phyloP scores from a whole-genome alignment of 495 filamentous ascomycete genomes.

The Pyronema omphalodes region DNA sequence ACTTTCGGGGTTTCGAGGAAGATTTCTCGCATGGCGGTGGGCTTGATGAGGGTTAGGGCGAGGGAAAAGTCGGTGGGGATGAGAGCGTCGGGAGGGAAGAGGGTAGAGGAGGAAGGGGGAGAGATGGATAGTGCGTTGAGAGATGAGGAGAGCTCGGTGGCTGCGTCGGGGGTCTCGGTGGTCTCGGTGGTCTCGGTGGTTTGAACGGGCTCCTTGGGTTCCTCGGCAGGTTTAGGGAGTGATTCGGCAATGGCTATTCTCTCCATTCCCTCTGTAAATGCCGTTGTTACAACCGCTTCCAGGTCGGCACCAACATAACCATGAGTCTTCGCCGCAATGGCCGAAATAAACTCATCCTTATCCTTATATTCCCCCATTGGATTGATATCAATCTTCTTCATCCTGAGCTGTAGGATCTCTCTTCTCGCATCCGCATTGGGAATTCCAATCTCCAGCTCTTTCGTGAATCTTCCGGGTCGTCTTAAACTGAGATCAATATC shows the following conservation, averaged over 20 bases:
- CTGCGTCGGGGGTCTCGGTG: background rate
- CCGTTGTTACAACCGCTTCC: constrained; percentile 30
- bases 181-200: background rate
- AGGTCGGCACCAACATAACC: constrained; percentile 53
- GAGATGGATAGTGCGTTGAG: no score
- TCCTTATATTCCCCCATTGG: constrained; percentile 27
- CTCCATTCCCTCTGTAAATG: constrained; percentile 12
- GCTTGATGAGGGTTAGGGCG: constrained; percentile 42
- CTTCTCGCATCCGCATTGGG: constrained; percentile 53
- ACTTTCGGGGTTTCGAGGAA: constrained; percentile 76
- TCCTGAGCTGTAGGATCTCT: constrained; percentile 48
- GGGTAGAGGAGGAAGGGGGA: constrained; percentile 11
- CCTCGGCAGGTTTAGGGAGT: no score
- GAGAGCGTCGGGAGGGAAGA: background rate
- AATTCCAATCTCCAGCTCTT: constrained; percentile 62
- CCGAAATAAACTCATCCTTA: constrained; percentile 16
- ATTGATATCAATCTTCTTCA: constrained; percentile 24
- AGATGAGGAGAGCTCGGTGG: background rate
- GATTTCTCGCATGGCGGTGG: constrained; percentile 79
- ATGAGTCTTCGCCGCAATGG: constrained; percentile 41
- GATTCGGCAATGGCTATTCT: constrained; percentile 3
- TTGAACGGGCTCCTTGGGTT: no score
- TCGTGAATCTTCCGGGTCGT: constrained; percentile 43
- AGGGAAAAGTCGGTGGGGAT: constrained; percentile 33
- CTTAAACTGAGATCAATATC: constrained; percentile 59